phyloP scores from a whole-genome alignment of 495 filamentous ascomycete genomes.

The Aspergillus cavernicola region DNA sequence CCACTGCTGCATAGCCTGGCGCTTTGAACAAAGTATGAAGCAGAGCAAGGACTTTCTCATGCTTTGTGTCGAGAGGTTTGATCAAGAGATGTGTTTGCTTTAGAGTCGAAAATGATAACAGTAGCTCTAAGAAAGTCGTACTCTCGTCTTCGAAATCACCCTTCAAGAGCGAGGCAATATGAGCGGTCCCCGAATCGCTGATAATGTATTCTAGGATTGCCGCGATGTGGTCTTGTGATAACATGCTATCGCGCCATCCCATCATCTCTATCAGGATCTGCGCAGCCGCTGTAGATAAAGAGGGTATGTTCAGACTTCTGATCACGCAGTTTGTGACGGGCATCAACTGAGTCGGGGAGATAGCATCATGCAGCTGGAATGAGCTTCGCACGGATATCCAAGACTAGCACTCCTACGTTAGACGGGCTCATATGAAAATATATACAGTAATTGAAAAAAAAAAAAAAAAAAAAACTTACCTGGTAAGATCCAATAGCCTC shows the following conservation, averaged over 20 bases:
- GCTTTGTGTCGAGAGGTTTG: constrained; percentile 25
- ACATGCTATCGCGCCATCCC: constrained; percentile 22
- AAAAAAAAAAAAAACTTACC: constrained; percentile 22
- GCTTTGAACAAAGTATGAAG: constrained; percentile 63
- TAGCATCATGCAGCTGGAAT: constrained; percentile 19
- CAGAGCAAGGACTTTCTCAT: constrained; percentile 41
- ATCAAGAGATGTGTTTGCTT: constrained; percentile 31
- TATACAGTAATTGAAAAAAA: too few species aligned
- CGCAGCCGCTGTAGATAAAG: constrained; percentile 28
- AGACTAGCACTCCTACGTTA: constrained; percentile 16
- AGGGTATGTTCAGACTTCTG: constrained; percentile 23
- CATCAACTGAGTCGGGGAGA: constrained; percentile 15
- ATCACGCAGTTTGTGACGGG: constrained; percentile 20
- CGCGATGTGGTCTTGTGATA: constrained; percentile 18
- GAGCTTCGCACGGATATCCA: constrained; percentile 27
- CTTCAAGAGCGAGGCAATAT: constrained; percentile 44
- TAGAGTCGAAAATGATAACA: constrained; percentile 59
- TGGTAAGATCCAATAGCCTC: constrained; percentile 38
- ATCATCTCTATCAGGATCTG: constrained; percentile 33
- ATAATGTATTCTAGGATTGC: constrained; percentile 33
- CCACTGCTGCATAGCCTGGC: constrained; percentile 69
- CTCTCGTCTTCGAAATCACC: constrained; percentile 63
- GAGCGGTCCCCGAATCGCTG: constrained; percentile 32
- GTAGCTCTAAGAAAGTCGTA: constrained; percentile 63
- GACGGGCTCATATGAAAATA: background rate